Base-by-base conservation (phyloP, 306 rosid genomes). In the Rosa lucieae region DNA sequence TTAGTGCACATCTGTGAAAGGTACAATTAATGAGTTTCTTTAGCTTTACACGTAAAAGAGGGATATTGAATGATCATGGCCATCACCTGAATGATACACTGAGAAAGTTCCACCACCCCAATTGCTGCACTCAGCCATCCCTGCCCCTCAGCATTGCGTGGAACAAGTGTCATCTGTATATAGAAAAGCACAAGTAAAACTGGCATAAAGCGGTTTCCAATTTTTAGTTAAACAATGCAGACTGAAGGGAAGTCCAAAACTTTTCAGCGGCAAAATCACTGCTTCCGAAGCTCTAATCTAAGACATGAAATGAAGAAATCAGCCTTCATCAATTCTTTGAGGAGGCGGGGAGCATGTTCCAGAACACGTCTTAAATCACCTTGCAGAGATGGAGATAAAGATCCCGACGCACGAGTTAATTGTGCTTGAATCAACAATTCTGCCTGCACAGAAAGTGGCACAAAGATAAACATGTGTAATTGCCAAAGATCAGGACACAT, bases 111-210 rank as follows among this genome's bases (percentile, higher is more conserved):
- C 46, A 91, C 87, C 61, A 95, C 98, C 80, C 98, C 97, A 72
- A 87, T 85, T n/a, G 97, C 92, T 81, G 99, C 97, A 83, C 99
- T 91, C 88, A 95, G 89, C 97, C 99, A 95, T 68, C 99, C 99
- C 73, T 91, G 95, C 76, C 99, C 99, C 85, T 91, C 97, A 84
- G 93, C 87, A 69, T 87, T 94, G 73, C 97, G 92, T 53, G 97
- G 99, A 79, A 91, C 84, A 79, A 92, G 86, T 80, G 99, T 97
- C 98, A 92, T 95, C 98, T 95, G 81, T 17, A 76, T 56, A 67
- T 39, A 79, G 55, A 44, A 44, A 20, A 59, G 21, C 29, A 76
- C 43, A 23, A 65, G 59, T 61, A 78, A 68, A 56, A 44, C 67
- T 18, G 20, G 72, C 10, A 21, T 35, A 77, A 17, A 1, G 10